Conservation (phyloP, 2,329 filamentous ascomycete genomes). For the Dactylellina haptotyla region DNA sequence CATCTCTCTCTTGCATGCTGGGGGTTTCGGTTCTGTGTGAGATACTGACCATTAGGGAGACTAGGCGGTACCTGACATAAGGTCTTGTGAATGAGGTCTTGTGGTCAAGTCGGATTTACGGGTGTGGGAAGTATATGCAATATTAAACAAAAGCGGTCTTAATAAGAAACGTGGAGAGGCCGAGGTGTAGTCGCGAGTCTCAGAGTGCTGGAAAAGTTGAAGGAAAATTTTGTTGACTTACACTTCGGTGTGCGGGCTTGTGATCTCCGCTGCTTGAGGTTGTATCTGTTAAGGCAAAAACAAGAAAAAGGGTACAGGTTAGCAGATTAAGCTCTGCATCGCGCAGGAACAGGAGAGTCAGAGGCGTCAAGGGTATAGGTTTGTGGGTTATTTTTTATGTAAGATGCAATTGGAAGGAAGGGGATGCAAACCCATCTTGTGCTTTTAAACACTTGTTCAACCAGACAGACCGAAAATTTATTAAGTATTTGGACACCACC, state of each 20-base stretch:
- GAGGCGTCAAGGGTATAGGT: slow-evolving; percentile 51
- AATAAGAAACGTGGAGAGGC: slow-evolving; percentile 51
- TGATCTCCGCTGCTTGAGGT: slow-evolving; percentile 40
- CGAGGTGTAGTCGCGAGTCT: slow-evolving; percentile 32
- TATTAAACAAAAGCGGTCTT: slow-evolving; percentile 49
- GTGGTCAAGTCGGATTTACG: slow-evolving; percentile 52
- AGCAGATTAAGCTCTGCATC: slow-evolving; percentile 54
- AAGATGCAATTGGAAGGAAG: slow-evolving; percentile 52
- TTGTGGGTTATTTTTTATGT: slow-evolving; percentile 51
- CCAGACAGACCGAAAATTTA: slow-evolving; percentile 25
- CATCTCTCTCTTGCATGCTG: slow-evolving; percentile 33
- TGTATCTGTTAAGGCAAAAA: slow-evolving; percentile 45
- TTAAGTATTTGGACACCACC: slow-evolving; percentile 49
- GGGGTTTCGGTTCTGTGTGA: slow-evolving; percentile 15
- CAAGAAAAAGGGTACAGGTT: slow-evolving; percentile 34
- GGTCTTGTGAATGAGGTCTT: slow-evolving; percentile 54
- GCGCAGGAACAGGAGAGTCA: slow-evolving; percentile 53
- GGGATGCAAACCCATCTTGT: slow-evolving; percentile 54
- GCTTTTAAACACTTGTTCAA: slow-evolving; percentile 52
- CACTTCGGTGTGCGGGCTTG: slow-evolving; percentile 43
- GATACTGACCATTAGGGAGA: slow-evolving; percentile 49
- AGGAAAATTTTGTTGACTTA: slow-evolving; percentile 45
- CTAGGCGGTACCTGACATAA: slow-evolving; percentile 52
- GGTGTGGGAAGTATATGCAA: slow-evolving; percentile 54
- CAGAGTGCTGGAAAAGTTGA: slow-evolving; percentile 25